Conservation (phyloP, 371 early-diverging fungal species). For the Dinochytrium kinnereticum region DNA sequence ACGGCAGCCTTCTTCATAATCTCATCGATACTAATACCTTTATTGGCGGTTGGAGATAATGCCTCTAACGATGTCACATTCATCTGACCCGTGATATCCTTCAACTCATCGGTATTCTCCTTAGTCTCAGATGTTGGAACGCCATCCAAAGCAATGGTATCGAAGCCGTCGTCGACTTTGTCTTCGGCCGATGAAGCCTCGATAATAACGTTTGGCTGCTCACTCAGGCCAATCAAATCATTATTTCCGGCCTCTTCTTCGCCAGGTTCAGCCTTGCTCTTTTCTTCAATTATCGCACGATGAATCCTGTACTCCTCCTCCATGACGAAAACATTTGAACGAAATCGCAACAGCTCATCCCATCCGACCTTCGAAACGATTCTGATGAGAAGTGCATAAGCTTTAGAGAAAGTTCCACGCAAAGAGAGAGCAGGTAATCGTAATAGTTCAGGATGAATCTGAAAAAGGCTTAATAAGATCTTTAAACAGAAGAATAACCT, state of each 20-base stretch:
- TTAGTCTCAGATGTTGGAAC: background rate
- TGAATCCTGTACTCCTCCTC: constrained; percentile 91
- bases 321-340: constrained; percentile 91
- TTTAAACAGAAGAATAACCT: constrained; percentile 35
- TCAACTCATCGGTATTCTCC: constrained; percentile 11
- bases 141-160: constrained; percentile 21
- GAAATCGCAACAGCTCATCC: constrained; percentile 88
- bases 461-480: background rate
- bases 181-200: constrained; percentile 23
- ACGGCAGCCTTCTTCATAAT: constrained; percentile 48
- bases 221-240: constrained; percentile 38
- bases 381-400: constrained; percentile 80
- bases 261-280: constrained; percentile 31
- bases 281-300: constrained; percentile 55
- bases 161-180: constrained; percentile 20
- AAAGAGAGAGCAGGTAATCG: constrained; percentile 87
- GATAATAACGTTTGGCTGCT: constrained; percentile 26
- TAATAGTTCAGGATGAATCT: constrained; percentile 62
- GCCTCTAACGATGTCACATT: background rate
- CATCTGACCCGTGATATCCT: background rate
- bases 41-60: constrained; percentile 17
- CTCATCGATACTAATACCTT: constrained; percentile 50
- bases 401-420: constrained; percentile 88
- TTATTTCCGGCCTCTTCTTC: constrained; percentile 49
- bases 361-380: constrained; percentile 88